Conservation (phyloP, 148 eudicot genomes). For the Fagopyrum homotropicum region DNA sequence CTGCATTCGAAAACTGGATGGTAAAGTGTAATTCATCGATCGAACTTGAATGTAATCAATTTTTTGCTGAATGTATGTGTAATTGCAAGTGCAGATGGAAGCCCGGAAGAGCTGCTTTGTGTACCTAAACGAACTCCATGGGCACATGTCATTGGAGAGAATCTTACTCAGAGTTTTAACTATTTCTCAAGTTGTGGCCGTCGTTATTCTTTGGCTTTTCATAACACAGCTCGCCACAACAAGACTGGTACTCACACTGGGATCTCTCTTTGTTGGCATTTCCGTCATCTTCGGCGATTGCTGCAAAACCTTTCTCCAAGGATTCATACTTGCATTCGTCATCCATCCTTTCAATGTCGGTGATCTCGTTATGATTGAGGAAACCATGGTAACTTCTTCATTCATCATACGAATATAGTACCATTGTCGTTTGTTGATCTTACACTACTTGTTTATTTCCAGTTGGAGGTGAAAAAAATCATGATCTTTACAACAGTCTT, state of each 20-base stretch:
- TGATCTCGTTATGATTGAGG: no score
- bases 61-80: neutral
- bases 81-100: neutral
- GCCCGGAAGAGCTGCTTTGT: neutral
- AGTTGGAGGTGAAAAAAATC: no score
- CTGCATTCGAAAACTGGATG: neutral
- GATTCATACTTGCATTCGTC: no score
- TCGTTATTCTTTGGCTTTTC: neutral
- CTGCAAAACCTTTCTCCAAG: no score
- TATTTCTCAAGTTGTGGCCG: conserved; percentile 16
- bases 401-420: no score
- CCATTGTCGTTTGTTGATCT: no score
- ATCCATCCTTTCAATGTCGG: no score
- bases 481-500: no score
- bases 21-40: neutral
- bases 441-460: no score
- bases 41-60: neutral
- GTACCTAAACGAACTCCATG: neutral
- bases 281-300: no score
- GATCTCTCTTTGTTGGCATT: neutral
- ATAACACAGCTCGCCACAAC: neutral
- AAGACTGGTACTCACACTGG: neutral
- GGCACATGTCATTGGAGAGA: conserved; percentile 10
- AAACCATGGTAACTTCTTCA: no score
- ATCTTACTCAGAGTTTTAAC: conserved; percentile 22